Evolutionary conservation across 306 rosid genomes (phyloP), one percentile per base, ranked within the genome.

Genomic region (Fagus crenata): DNA sequence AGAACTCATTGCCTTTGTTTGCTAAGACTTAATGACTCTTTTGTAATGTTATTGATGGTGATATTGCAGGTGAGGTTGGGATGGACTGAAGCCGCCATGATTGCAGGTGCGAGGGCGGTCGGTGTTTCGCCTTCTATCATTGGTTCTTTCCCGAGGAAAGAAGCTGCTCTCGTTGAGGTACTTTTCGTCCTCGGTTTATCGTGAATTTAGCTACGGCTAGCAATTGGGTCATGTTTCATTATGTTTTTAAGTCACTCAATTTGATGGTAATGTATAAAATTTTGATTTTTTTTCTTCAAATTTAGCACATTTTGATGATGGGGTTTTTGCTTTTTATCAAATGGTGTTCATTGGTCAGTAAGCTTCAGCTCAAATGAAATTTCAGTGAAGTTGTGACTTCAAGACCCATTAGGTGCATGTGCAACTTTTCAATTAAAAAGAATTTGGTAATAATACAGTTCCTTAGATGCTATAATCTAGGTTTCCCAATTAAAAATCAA

Each of bases 91-190:
- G 90, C 88, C 3, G 96, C 97, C 1, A 73, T 95, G 84, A 78
- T 95, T 74, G 90, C 92, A 9, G 97, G 99, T 60, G 97, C 97
- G 0, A 92, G 84, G 86, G 96, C 89, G 39, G 82, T 82, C 49
- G 90, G 95, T 35, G 78, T 95, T 37, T 95, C 99, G 35, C 96
- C 97, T 55, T 90, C 99, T 4, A 92, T 95, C 40, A 87, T 92
- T 35, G 97, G 99, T 70, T 90, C 96, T 22, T 86, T 92, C 74
- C 79, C 93, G 0, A 86, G 97, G 86, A 95, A 92, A 81, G 99
- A 95, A 84, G 97, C 93, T 0, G 86, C 93, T 14, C 78, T 92
- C 1, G 97, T 95, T 55, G 97, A 95, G 93, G 96, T 90, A 60
- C 71, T 18, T 75, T 71, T 67, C 51, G n/a, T n/a, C n/a, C 14